These are phyloP conservation scores for Gossypium gossypioides DNA, from an alignment of 441 rosid species.

Conservation along the genomic window DNA sequence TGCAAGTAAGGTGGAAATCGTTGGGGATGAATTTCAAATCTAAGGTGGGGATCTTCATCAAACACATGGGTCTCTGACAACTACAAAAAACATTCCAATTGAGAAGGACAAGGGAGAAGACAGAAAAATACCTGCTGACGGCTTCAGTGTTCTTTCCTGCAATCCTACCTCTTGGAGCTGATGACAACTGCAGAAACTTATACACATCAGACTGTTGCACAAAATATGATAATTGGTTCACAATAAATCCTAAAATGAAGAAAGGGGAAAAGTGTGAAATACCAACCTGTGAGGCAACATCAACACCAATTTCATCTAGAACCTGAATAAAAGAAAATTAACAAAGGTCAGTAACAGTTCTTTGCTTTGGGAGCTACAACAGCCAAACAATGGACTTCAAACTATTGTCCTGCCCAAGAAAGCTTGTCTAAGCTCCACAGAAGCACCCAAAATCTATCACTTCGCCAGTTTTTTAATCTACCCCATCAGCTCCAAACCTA, in stretches of 20 bases:
- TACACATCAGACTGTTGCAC: constrained; percentile 10
- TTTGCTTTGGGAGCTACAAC: not conserved
- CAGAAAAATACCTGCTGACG: constrained; percentile 49
- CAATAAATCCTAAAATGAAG: not conserved
- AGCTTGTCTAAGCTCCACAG: not conserved
- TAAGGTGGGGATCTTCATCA: not conserved
- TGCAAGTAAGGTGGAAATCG: not conserved
- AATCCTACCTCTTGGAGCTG: constrained; percentile 73
- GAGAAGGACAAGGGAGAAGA: not conserved
- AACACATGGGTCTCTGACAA: not conserved
- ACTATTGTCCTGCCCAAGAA: not conserved
- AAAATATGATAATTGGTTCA: constrained; percentile 4
- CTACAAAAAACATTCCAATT: not conserved
- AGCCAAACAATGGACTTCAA: not conserved
- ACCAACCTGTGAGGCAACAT: constrained; percentile 84
- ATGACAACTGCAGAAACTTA: constrained; percentile 43
- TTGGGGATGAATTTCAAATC: not conserved
- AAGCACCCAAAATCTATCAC: not conserved
- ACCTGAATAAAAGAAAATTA: constrained; percentile 40
- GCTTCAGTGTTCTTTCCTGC: constrained; percentile 53
- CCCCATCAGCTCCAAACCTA: not conserved
- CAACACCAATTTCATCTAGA: constrained; percentile 88
- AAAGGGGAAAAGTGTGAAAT: not conserved
- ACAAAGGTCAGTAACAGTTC: not conserved
- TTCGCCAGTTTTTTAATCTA: not conserved